Percentiles rank a stretch among this genome's conserved stretches.
phyloP scores from a whole-genome alignment of 352 stramenopile species.

The Globisporangium apiculatum region DNA sequence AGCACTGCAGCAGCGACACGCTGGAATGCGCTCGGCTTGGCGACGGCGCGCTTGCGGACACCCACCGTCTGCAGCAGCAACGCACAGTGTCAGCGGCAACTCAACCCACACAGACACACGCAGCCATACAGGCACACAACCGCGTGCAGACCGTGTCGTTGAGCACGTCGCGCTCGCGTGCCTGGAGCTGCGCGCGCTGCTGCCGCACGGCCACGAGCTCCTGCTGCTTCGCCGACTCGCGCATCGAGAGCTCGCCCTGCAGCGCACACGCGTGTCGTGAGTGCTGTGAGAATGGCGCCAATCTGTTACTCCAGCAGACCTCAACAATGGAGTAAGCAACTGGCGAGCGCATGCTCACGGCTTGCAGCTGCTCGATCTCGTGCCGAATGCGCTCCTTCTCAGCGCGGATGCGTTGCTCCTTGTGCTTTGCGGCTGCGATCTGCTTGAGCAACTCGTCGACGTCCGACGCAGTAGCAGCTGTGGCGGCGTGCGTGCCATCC shows the following conservation, averaged over 20 bases:
- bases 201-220: slow-evolving; percentile 32
- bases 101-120: no score
- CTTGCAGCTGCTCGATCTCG: slow-evolving; percentile 39
- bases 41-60: slow-evolving; percentile 14
- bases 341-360: slow-evolving; percentile 13
- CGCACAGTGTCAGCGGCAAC: neutral
- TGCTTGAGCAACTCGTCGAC: slow-evolving; percentile 52
- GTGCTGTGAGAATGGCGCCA: no score
- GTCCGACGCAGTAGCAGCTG: slow-evolving; percentile 18
- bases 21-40: slow-evolving; percentile 19
- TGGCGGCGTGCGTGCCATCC: neutral
- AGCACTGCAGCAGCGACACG: slow-evolving; percentile 11
- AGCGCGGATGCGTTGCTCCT: slow-evolving; percentile 49
- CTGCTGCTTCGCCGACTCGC: slow-evolving; percentile 34
- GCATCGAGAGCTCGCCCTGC: slow-evolving; percentile 36
- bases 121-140: no score
- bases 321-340: no score
- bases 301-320: no score
- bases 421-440: slow-evolving; percentile 47
- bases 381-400: slow-evolving; percentile 63
- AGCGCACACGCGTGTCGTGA: neutral
- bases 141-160: slow-evolving; percentile 12
- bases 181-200: slow-evolving; percentile 21
- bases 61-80: slow-evolving; percentile 19
- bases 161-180: slow-evolving; percentile 30